These are phyloP conservation scores for Gamsiella multidivaricata DNA, from an alignment of 192 early-diverging fungal genomes.

Conservation along the genomic window DNA sequence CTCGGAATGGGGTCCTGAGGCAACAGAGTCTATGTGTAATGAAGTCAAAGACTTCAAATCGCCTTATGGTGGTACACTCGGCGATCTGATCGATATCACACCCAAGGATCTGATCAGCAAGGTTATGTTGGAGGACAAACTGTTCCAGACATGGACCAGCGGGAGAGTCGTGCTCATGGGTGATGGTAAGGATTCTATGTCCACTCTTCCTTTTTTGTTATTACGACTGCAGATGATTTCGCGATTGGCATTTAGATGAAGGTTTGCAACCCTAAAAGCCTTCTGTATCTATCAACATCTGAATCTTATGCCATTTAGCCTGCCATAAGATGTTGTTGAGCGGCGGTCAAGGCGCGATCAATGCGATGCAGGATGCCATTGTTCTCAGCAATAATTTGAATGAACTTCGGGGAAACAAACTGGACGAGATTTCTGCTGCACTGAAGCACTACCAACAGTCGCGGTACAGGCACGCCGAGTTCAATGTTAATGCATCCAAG, in stretches of 20 bases:
- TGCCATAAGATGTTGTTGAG: not conserved
- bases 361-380: constrained; percentile 16
- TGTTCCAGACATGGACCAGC: constrained; percentile 9
- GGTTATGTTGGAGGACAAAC: constrained; percentile 2
- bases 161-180: constrained; percentile 10
- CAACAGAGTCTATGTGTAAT: not conserved
- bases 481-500: not conserved
- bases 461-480: not conserved
- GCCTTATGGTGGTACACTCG: not conserved
- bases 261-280: no score
- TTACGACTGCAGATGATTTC: not conserved
- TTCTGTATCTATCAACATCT: no score
- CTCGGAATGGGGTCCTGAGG: constrained; percentile 12
- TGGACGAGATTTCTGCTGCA: not conserved
- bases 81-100: constrained; percentile 6
- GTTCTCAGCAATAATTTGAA: not conserved
- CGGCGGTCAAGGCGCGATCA: constrained; percentile 6
- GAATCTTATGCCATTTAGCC: no score
- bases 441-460: not conserved
- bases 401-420: not conserved
- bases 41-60: not conserved
- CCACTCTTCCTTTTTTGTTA: not conserved
- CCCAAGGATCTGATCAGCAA: not conserved
- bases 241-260: no score
- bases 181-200: constrained; percentile 8